Percentiles rank a stretch among this genome's conserved stretches.
These are phyloP conservation scores for Kwoniella botswanensis DNA, from an alignment of 768 basidiomycete species.

Conservation along the genomic window DNA sequence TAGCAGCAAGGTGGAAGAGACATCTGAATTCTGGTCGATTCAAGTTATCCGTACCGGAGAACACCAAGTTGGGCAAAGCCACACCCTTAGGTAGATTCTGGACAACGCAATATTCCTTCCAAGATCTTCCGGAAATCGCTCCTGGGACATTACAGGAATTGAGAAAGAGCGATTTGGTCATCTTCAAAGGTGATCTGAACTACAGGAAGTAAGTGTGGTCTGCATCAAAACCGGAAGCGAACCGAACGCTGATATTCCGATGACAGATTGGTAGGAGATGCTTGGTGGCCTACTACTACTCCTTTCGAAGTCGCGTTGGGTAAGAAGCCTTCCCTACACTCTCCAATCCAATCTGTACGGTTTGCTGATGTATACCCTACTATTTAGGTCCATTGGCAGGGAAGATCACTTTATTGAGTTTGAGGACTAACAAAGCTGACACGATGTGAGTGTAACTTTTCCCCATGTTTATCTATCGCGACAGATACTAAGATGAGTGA, in stretches of 20 bases:
- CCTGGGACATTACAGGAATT: slow-evolving; percentile 63
- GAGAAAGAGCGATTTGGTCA: slow-evolving; percentile 47
- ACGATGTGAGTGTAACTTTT: slow-evolving; percentile 63
- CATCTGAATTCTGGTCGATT: slow-evolving; percentile 77
- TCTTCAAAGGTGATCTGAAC: slow-evolving; percentile 67
- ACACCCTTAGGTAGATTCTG: slow-evolving; percentile 57
- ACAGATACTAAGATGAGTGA: not conserved
- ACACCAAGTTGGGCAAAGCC: slow-evolving; percentile 66
- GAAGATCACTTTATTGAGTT: slow-evolving; percentile 77
- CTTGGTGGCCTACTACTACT: slow-evolving; percentile 82
- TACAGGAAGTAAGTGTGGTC: slow-evolving; percentile 74
- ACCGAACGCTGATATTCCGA: too few species aligned
- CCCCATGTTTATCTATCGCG: not conserved
- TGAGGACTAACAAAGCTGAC: slow-evolving; percentile 95
- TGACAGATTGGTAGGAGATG: slow-evolving; percentile 79
- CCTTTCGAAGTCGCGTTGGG: slow-evolving; percentile 71
- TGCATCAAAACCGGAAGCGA: not conserved
- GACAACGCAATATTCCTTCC: slow-evolving; percentile 57
- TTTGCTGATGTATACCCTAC: too few species aligned
- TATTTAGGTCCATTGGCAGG: slow-evolving; percentile 75
- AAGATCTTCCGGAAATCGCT: slow-evolving; percentile 51
- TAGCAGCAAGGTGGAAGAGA: slow-evolving; percentile 73
- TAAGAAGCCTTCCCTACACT: not conserved
- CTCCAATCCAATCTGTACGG: too few species aligned
- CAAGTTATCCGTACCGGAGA: slow-evolving; percentile 69